Percentiles rank a stretch among this genome's conserved stretches.
Evolutionary conservation across 176 grass and related monocot species (phyloP).

Genomic region (Musa schizocarpa): DNA sequence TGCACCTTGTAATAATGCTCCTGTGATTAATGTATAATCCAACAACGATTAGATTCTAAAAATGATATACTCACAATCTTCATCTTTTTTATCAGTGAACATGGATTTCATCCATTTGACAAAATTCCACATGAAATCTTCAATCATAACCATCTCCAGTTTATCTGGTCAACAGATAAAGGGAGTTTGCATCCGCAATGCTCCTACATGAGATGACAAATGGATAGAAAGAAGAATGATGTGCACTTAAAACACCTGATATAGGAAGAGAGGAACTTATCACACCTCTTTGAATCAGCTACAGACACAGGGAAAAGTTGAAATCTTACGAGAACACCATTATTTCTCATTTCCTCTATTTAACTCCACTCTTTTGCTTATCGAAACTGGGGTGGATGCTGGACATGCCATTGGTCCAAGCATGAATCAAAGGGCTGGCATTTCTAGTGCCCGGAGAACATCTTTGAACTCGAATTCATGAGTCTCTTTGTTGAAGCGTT

Average conservation of each 20-base stretch:
- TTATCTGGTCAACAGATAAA: no score
- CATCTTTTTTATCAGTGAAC: no score
- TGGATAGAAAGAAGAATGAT: not conserved
- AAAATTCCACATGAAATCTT: no score
- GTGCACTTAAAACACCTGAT: not conserved
- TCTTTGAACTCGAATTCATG: constrained; percentile 80
- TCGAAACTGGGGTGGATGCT: not conserved
- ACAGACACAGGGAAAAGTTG: not conserved
- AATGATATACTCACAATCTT: no score
- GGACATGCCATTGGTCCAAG: not conserved
- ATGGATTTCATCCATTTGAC: no score
- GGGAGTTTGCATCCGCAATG: no score
- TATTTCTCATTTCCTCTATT: not conserved
- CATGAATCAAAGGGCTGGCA: constrained; percentile 58
- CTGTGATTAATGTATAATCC: no score
- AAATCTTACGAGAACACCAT: not conserved
- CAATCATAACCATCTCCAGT: no score
- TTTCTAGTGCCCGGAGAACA: constrained; percentile 71
- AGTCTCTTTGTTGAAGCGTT: constrained; percentile 85
- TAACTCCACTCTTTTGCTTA: not conserved
- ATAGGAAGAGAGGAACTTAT: no score
- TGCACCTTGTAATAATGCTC: no score
- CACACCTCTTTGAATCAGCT: not conserved
- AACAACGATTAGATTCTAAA: no score
- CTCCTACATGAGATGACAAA: not conserved